Conservation (phyloP, 225 moss, liverwort and hornwort genomes). For the Thuidium tamariscinum region DNA sequence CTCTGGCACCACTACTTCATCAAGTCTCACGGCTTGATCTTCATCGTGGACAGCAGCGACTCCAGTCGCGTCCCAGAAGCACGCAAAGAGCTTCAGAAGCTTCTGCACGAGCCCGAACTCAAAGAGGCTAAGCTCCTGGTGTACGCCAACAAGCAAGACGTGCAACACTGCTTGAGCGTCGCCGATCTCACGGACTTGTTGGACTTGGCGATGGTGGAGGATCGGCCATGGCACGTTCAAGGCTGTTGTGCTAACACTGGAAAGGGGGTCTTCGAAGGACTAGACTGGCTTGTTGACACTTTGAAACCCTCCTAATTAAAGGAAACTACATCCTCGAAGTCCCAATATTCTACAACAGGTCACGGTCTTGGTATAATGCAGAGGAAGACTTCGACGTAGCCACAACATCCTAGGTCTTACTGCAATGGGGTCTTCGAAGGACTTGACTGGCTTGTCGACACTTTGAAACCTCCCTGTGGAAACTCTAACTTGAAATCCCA, state of each 20-base stretch:
- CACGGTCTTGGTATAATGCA: neutral
- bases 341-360: neutral
- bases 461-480: neutral
- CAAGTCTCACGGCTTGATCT: slow-evolving; percentile 17
- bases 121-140: slow-evolving; percentile 23
- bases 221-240: slow-evolving; percentile 28
- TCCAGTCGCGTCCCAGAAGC: slow-evolving; percentile 23
- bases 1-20: slow-evolving; percentile 44
- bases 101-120: slow-evolving; percentile 21
- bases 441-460: slow-evolving; percentile 10
- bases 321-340: too few species aligned
- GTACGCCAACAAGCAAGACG: slow-evolving; percentile 38
- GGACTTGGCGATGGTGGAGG: slow-evolving; percentile 11
- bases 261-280: slow-evolving; percentile 15
- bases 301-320: slow-evolving; percentile 11
- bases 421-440: slow-evolving; percentile 6
- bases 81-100: slow-evolving; percentile 32
- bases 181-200: slow-evolving; percentile 19
- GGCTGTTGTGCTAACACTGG: slow-evolving; percentile 18
- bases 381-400: neutral
- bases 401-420: neutral
- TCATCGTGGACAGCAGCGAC: slow-evolving; percentile 28
- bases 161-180: neutral
- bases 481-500: too few species aligned
- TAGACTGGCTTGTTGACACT: slow-evolving; percentile 25